phyloP scores from a whole-genome alignment of 2,329 filamentous ascomycete species.

The Hypoxylon sp. region DNA sequence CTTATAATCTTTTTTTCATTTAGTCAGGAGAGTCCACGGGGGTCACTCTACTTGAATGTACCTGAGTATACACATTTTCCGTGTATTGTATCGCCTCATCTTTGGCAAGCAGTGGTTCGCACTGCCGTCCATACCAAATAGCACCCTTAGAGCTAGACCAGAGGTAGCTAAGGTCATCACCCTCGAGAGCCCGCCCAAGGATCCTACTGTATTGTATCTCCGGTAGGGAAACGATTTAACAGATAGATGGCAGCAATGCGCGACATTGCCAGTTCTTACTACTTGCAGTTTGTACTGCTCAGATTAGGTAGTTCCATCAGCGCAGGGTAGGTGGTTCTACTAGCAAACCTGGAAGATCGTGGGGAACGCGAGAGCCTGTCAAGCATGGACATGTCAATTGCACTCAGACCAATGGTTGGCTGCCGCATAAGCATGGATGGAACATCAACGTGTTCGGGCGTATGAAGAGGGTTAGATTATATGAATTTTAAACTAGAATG shows the following conservation, averaged over 20 bases:
- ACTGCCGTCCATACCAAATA: too few relatives aligned
- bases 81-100: too few relatives aligned
- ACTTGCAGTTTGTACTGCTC: background rate
- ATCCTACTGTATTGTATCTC: background rate
- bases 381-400: constrained; percentile 46
- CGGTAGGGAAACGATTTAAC: background rate
- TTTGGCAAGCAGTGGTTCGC: too few relatives aligned
- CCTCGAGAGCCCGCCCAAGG: too few relatives aligned
- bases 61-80: too few relatives aligned
- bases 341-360: background rate
- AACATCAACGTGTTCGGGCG: constrained; percentile 35
- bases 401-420: constrained; percentile 36
- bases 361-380: constrained; percentile 23
- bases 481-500: constrained; percentile 5
- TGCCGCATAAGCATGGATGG: constrained; percentile 23
- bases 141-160: too few relatives aligned
- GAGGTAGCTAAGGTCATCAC: too few relatives aligned
- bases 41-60: too few relatives aligned
- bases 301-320: constrained; percentile 6
- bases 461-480: constrained; percentile 15
- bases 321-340: background rate
- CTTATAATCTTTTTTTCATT: too few relatives aligned
- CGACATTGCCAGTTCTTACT: constrained; percentile 18
- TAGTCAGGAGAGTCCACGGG: too few relatives aligned
- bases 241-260: constrained; percentile 8